Evolutionary conservation across 1,284 basidiomycete species (phyloP).

Genomic region (Amylostereum chailletii): DNA sequence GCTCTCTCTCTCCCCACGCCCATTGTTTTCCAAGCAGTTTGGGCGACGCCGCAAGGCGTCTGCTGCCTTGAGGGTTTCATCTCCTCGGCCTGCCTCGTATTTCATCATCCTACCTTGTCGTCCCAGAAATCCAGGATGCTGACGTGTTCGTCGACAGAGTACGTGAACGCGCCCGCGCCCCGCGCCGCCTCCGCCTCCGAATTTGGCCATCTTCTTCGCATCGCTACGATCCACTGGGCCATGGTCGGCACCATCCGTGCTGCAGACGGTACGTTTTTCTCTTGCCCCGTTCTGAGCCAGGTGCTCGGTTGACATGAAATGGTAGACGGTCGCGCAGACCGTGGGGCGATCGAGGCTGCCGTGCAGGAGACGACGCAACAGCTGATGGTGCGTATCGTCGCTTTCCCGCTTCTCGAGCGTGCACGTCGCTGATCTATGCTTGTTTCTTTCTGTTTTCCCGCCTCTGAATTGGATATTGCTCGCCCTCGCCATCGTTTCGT

Average conservation of each 20-base stretch:
- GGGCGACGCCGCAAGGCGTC: too few relatives aligned
- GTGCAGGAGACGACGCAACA: conserved; percentile 10
- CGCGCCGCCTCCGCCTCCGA: conserved; percentile 56
- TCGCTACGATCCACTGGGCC: conserved; percentile 52
- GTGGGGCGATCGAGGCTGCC: conserved; percentile 2
- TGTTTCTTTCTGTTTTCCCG: not conserved
- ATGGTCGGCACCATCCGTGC: conserved; percentile 30
- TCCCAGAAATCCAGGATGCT: not conserved
- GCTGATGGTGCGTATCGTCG: conserved; percentile 6
- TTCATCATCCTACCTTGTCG: too few relatives aligned
- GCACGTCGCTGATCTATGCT: not conserved
- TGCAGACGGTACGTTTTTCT: conserved; percentile 16
- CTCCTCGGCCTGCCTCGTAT: too few relatives aligned
- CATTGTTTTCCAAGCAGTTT: too few relatives aligned
- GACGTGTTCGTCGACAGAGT: conserved; percentile 34
- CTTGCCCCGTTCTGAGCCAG: not conserved
- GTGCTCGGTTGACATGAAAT: not conserved
- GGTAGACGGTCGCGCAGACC: conserved; percentile 3
- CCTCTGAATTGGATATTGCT: not conserved
- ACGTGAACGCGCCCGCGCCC: conserved; percentile 51
- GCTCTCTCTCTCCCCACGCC: too few relatives aligned
- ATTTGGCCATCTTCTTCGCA: conserved; percentile 62
- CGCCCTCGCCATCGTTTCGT: too few relatives aligned
- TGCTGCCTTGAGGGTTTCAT: too few relatives aligned
- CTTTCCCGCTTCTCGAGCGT: not conserved